A percentile compares a stretch with the other conserved stretches of the same genome.
These are phyloP conservation scores for Erythrophleum fordii DNA, from an alignment of 306 rosid species.

Conservation along the genomic window DNA sequence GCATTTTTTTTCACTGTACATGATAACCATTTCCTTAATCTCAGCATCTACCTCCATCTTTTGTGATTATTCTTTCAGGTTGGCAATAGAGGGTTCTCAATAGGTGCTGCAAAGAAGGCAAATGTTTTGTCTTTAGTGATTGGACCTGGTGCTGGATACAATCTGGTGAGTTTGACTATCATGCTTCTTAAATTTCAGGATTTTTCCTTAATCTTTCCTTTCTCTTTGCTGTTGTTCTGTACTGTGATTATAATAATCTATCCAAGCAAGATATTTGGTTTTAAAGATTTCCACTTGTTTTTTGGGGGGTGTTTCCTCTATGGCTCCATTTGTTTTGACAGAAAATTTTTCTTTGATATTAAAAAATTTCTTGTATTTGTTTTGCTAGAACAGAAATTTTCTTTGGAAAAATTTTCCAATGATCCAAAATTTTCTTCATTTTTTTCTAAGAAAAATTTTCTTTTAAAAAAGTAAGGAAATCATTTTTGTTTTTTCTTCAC, in stretches of 20 bases:
- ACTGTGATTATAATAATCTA: constrained; percentile 9
- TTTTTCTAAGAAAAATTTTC: neutral
- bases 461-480: neutral
- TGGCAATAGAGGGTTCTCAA: constrained; percentile 77
- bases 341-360: too few species aligned
- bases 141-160: constrained; percentile 98
- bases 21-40: constrained; percentile 33
- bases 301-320: neutral
- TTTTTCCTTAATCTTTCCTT: constrained; percentile 7
- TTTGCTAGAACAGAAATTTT: neutral
- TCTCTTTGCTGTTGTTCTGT: neutral
- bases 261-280: constrained; percentile 11
- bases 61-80: constrained; percentile 55
- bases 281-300: constrained; percentile 6
- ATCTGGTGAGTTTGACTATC: constrained; percentile 61
- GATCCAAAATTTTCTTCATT: neutral
- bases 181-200: constrained; percentile 28
- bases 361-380: too few species aligned
- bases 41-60: constrained; percentile 19
- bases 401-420: neutral
- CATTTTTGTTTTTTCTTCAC: neutral
- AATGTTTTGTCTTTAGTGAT: constrained; percentile 69
- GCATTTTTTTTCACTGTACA: neutral
- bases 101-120: constrained; percentile 76
- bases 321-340: neutral